Percentiles rank a stretch among this genome's conserved stretches.
These are phyloP conservation scores for Populus davidiana DNA, from an alignment of 345 rosid genomes.

Conservation along the genomic window DNA sequence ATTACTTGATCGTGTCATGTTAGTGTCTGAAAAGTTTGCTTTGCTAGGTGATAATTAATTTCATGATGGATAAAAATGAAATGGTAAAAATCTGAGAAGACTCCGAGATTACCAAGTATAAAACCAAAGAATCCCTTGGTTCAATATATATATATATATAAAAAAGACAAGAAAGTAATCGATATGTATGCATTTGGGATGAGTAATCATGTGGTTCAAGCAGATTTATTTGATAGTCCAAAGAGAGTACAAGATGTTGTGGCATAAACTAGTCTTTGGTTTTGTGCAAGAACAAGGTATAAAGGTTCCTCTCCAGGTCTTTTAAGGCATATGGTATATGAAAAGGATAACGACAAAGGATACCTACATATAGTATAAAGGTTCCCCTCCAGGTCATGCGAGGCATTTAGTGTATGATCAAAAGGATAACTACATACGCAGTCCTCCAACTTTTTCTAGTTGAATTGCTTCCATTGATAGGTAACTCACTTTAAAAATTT, in stretches of 20 bases:
- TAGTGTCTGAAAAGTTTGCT: background rate
- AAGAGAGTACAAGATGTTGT: background rate
- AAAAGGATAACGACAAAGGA: background rate
- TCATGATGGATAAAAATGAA: too few relatives aligned
- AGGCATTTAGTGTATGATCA: background rate
- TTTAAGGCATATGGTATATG: background rate
- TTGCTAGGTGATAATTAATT: background rate
- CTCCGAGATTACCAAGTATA: background rate
- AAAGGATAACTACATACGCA: background rate
- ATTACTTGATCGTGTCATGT: background rate
- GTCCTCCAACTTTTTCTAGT: background rate
- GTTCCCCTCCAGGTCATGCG: constrained; percentile 1
- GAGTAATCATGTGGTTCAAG: background rate
- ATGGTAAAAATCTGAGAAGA: background rate
- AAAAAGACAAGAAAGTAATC: too few relatives aligned
- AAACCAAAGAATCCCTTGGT: background rate
- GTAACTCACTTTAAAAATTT: background rate
- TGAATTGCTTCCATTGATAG: background rate
- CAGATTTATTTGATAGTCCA: background rate
- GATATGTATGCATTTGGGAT: background rate
- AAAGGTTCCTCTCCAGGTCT: background rate
- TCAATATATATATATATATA: too few relatives aligned
- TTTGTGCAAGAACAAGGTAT: constrained; percentile 3
- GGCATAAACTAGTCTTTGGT: background rate
- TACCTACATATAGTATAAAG: background rate